Conservation (phyloP, 2,329 filamentous ascomycete species). For the Fusarium haematococcum region DNA sequence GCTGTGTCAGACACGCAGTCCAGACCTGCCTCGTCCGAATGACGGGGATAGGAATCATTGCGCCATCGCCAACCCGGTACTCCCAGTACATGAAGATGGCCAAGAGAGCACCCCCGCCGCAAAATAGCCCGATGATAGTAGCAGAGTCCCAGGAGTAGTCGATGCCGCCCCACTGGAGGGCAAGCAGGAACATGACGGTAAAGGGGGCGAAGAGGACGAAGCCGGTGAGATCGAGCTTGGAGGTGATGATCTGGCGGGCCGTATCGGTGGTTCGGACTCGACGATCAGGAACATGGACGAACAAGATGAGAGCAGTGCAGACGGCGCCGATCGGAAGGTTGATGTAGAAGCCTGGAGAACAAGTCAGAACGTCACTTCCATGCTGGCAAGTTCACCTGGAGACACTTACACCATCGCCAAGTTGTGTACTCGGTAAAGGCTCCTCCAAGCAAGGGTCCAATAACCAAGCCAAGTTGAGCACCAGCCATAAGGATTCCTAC, state of each 20-base stretch:
- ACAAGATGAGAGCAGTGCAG: slow-evolving; percentile 47
- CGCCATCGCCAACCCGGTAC: slow-evolving; percentile 55
- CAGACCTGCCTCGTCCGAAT: slow-evolving; percentile 57
- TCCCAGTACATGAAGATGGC: slow-evolving; percentile 61
- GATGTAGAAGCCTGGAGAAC: slow-evolving; percentile 56
- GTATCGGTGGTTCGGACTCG: slow-evolving; percentile 23
- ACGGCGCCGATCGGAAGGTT: slow-evolving; percentile 59
- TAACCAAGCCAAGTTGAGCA: slow-evolving; percentile 57
- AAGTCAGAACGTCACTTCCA: slow-evolving; percentile 13
- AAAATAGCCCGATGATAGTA: slow-evolving; percentile 59
- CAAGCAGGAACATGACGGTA: slow-evolving; percentile 62
- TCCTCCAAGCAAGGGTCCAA: slow-evolving; percentile 61
- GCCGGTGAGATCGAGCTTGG: slow-evolving; percentile 59
- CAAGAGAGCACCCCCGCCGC: slow-evolving; percentile 53
- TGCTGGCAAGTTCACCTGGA: too few species aligned
- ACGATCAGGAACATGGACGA: slow-evolving; percentile 53
- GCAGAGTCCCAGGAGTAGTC: slow-evolving; percentile 59
- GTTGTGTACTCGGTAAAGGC: slow-evolving; percentile 53
- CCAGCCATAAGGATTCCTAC: slow-evolving; percentile 48
- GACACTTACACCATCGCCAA: slow-evolving; percentile 58
- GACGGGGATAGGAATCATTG: slow-evolving; percentile 63
- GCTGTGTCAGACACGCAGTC: slow-evolving; percentile 54
- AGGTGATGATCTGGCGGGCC: slow-evolving; percentile 26
- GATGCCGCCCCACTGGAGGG: slow-evolving; percentile 64
- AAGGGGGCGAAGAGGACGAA: slow-evolving; percentile 58